Conservation (phyloP, 345 rosid species). For the Eutrema japonicum region DNA sequence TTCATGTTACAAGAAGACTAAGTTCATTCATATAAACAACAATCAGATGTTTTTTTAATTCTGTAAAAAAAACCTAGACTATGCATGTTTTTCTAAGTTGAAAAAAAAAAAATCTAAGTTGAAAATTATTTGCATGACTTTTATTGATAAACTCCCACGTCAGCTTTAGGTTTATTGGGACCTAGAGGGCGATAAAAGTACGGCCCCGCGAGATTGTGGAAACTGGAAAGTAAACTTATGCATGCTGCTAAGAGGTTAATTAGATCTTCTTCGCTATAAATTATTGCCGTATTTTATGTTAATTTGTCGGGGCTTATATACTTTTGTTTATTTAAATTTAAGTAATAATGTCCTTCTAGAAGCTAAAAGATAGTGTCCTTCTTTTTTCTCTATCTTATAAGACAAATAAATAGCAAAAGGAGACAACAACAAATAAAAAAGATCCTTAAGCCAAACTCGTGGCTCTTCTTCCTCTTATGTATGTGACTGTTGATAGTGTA, state of each 20-base stretch:
- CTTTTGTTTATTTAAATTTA: constrained; percentile 1
- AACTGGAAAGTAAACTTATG: constrained; percentile 22
- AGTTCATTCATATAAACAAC: not conserved
- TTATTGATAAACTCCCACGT: constrained; percentile 5
- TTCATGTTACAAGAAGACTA: not conserved
- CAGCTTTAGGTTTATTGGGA: not conserved
- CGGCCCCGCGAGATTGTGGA: constrained; percentile 33
- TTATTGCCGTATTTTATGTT: constrained; percentile 1
- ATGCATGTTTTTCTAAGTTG: not conserved
- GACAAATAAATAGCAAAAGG: not conserved
- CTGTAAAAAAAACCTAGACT: not conserved
- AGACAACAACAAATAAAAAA: not conserved
- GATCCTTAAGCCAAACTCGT: not conserved
- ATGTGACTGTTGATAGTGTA: not conserved
- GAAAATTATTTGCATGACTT: constrained; percentile 27
- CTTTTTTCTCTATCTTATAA: too few relatives aligned
- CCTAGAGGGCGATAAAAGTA: constrained; percentile 22
- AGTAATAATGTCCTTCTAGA: constrained; percentile 32
- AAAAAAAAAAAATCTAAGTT: not conserved
- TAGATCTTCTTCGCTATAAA: constrained; percentile 7
- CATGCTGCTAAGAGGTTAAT: constrained; percentile 3
- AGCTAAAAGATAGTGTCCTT: constrained; percentile 9
- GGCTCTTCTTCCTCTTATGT: not conserved
- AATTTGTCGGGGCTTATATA: constrained; percentile 21
- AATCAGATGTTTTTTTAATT: too few relatives aligned